Base-by-base conservation (phyloP, 345 rosid genomes). In the Linum trigynum region DNA sequence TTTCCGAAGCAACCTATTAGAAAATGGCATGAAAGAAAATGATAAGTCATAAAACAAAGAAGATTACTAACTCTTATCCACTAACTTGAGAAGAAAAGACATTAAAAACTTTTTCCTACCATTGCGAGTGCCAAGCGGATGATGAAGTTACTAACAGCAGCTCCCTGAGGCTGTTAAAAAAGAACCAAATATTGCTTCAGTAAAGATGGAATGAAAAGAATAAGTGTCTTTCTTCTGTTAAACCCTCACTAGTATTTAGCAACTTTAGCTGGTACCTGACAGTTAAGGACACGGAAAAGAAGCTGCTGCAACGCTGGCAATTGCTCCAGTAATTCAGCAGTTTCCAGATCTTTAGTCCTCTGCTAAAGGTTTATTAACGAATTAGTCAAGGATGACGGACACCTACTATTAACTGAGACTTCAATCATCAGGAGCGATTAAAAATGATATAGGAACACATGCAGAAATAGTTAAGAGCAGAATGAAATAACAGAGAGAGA, bases 261-360 rank as follows among this genome's bases (percentile, higher is more conserved):
- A 14, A 32, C 51, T 56, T 39, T n/a, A 68, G 67, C 2, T 65
- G 63, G 75, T 67, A 92, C 99, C 96, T 81, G 95, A 75, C 99
- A 94, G 62, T 84, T 89, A 77, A 94, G 86, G 70, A 86, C 89
- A 67, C 91, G 97, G 63, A 84, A 94, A 65, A 90, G 97, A 73
- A 94, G 96, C 75, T 84, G 89, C 69, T 94, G 99, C 71, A 94
- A 70, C 56, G 91, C 88, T 65, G 97, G 99, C 70, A 94, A 84
- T 45, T 94, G 97, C 64, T 88, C 87, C 55, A 94, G 91, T 74
- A 94, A 79, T 64, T 88, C 99, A 42, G 78, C 84, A 66, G 97
- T 83, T 67, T 88, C 97, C 78, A 90, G 79, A 65, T 94, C 97
- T 81, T 90, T 90, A 65, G 92, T 86, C 83, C 79, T 84, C 99